phyloP scores from a whole-genome alignment of 306 rosid genomes.

The Corylus americana region DNA sequence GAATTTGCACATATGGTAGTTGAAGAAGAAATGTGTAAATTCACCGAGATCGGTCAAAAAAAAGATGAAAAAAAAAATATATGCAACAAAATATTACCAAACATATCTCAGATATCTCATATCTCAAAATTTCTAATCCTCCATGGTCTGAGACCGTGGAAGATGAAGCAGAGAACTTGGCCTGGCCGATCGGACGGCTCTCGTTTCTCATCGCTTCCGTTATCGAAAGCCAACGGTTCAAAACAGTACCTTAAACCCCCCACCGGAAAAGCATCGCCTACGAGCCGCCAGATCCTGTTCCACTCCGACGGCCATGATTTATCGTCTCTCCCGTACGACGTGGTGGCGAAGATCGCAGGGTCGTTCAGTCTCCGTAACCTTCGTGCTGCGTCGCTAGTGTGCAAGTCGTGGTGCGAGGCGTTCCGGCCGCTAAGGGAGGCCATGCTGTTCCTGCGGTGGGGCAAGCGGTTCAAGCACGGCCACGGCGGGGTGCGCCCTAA shows the following conservation, averaged over 20 bases:
- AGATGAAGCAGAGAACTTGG: constrained; percentile 58
- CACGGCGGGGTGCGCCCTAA: constrained; percentile 46
- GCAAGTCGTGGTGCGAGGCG: constrained; percentile 79
- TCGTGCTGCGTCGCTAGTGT: constrained; percentile 63
- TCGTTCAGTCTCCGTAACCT: constrained; percentile 61
- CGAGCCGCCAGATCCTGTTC: constrained; percentile 26
- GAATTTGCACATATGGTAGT: too few relatives aligned
- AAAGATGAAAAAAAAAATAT: too few relatives aligned
- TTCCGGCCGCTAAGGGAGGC: constrained; percentile 71
- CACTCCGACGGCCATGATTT: constrained; percentile 34
- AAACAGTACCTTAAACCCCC: neutral
- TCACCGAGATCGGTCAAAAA: too few relatives aligned
- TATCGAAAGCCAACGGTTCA: constrained; percentile 15
- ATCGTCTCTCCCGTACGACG: constrained; percentile 71
- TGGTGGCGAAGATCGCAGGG: constrained; percentile 53
- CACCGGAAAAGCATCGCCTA: neutral
- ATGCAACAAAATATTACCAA: too few relatives aligned
- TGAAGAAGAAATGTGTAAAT: too few relatives aligned
- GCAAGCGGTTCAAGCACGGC: constrained; percentile 88
- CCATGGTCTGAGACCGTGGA: neutral
- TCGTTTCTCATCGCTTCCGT: constrained; percentile 49
- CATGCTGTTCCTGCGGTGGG: constrained; percentile 60
- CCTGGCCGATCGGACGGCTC: constrained; percentile 43
- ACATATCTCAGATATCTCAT: too few relatives aligned
- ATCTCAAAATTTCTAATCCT: too few relatives aligned